phyloP scores from a whole-genome alignment of 306 rosid species.

The Quercus wislizeni region DNA sequence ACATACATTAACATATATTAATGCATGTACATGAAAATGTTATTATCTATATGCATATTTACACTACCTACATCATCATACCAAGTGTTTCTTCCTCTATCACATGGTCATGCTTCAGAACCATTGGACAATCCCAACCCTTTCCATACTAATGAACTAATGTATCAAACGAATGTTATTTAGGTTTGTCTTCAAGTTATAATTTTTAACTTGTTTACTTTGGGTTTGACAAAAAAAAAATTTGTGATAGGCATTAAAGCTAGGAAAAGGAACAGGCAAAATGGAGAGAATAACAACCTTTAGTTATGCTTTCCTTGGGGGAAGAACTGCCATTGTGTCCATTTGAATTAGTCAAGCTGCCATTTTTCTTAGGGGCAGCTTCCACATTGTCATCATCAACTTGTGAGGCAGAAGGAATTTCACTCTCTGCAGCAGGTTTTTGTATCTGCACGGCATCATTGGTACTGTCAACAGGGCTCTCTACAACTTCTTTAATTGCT shows the following conservation, averaged over 20 bases:
- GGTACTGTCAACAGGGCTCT: conserved; percentile 14
- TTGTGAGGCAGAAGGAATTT: conserved; percentile 34
- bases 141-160: neutral
- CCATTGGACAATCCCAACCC: neutral
- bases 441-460: conserved; percentile 16
- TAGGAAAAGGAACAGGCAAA: conserved; percentile 14
- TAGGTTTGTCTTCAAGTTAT: neutral
- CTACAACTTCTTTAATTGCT: conserved; percentile 17
- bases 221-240: conserved; percentile 10
- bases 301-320: conserved; percentile 31
- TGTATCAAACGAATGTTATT: neutral
- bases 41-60: neutral
- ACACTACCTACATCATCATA: neutral
- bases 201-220: conserved; percentile 3
- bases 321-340: conserved; percentile 30
- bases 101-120: neutral
- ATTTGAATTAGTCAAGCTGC: conserved; percentile 26
- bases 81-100: neutral
- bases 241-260: conserved; percentile 4
- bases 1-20: neutral
- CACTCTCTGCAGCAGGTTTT: conserved; percentile 22
- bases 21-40: neutral
- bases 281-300: conserved; percentile 36
- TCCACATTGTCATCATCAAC: conserved; percentile 32
- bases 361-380: conserved; percentile 32